These are phyloP conservation scores for Candida alai DNA, from an alignment of 805 yeast species.

Conservation along the genomic window DNA sequence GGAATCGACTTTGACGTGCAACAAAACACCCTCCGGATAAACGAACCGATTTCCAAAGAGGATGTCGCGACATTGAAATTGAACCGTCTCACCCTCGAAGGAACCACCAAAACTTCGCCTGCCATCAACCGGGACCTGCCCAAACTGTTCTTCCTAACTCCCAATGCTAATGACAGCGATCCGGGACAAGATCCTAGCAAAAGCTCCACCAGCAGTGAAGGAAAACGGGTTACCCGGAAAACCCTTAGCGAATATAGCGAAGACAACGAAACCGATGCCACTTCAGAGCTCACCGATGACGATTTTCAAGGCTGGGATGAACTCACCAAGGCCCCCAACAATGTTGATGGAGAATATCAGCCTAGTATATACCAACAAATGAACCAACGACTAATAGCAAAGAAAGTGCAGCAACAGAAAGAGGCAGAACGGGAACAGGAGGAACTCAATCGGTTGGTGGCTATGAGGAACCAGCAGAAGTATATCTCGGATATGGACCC, in stretches of 20 bases:
- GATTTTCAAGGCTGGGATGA: slow-evolving; percentile 36
- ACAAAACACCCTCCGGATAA: background rate
- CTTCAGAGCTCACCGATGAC: slow-evolving; percentile 35
- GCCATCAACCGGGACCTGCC: background rate
- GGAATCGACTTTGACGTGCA: slow-evolving; percentile 8
- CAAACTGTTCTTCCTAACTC: slow-evolving; percentile 2
- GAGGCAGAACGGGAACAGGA: slow-evolving; percentile 34
- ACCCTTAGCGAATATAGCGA: slow-evolving; percentile 35
- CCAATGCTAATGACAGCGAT: too few relatives aligned
- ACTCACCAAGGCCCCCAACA: slow-evolving; percentile 35
- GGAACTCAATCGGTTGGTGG: slow-evolving; percentile 17
- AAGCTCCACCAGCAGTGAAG: slow-evolving; percentile 4
- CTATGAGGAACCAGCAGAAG: slow-evolving; percentile 12
- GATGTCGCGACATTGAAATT: background rate
- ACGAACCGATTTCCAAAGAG: background rate
- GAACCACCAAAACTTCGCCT: background rate
- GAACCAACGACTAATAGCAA: slow-evolving; percentile 20
- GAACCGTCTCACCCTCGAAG: background rate
- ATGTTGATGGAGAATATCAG: slow-evolving; percentile 16
- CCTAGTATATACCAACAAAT: slow-evolving; percentile 23
- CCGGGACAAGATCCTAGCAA: slow-evolving; percentile 19
- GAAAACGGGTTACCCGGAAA: slow-evolving; percentile 9
- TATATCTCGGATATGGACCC: slow-evolving; percentile 14
- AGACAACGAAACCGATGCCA: slow-evolving; percentile 34
- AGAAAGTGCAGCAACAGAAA: slow-evolving; percentile 21